phyloP scores from a whole-genome alignment of 768 basidiomycete genomes.

The Rhodosporidiobolus sp. region DNA sequence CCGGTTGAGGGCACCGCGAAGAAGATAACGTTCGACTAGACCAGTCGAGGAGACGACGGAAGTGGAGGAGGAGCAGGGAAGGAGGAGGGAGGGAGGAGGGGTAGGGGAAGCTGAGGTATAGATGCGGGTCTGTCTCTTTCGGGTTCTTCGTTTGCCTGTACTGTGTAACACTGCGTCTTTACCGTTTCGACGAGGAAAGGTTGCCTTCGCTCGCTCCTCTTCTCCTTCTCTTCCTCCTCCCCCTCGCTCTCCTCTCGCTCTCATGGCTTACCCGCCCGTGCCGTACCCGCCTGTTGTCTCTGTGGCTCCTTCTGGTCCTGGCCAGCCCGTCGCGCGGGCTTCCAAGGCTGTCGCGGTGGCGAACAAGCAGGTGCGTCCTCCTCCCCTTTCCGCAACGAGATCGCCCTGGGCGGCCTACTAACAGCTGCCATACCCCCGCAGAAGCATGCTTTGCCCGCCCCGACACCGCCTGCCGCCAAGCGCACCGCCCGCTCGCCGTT shows the following conservation, averaged over 20 bases:
- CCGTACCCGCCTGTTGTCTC: background rate
- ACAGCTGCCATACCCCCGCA: too few species aligned
- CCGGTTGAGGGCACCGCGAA: conserved; percentile 51
- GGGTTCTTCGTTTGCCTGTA: background rate
- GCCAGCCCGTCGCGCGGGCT: background rate
- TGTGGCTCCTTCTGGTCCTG: background rate
- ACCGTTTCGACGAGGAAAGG: too few species aligned
- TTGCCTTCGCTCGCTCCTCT: conserved; percentile 2
- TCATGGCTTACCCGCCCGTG: background rate
- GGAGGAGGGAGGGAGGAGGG: background rate
- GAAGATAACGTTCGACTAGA: conserved; percentile 54
- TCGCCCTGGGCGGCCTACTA: background rate
- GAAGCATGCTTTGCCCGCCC: too few species aligned
- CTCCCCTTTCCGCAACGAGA: background rate
- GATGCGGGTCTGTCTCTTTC: background rate
- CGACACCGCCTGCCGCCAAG: background rate
- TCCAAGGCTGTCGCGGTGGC: background rate
- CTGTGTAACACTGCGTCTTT: too few species aligned
- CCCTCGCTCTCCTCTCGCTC: background rate
- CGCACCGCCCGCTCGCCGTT: background rate
- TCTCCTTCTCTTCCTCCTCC: background rate
- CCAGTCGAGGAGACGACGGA: background rate
- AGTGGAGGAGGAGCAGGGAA: background rate
- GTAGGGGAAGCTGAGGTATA: too few species aligned
- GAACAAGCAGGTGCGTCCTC: background rate